Percentiles rank a stretch among this genome's conserved stretches.
Evolutionary conservation across 1,139 yeast genomes (phyloP).

Genomic region (Blastobotrys serpentis): DNA sequence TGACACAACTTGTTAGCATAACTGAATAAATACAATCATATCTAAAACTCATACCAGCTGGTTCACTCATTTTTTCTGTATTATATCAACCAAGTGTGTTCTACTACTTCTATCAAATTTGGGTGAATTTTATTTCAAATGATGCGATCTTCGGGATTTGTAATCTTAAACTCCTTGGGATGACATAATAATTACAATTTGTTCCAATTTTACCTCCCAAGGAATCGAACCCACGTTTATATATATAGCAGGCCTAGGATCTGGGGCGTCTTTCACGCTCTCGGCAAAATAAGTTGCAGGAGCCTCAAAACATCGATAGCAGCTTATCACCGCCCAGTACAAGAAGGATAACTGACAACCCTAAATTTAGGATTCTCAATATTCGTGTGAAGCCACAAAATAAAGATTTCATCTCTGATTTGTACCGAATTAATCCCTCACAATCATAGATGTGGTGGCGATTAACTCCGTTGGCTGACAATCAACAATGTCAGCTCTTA

Average conservation of each 20-base stretch:
- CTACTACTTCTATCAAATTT: no score
- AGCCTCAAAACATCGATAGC: not conserved
- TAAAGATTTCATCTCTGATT: not conserved
- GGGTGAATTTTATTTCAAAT: no score
- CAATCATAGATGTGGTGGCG: slow-evolving; percentile 10
- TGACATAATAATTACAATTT: not conserved
- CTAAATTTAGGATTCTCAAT: no score
- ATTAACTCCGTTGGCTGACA: slow-evolving; percentile 9
- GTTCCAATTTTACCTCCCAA: not conserved
- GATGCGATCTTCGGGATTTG: not conserved
- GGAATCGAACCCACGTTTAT: not conserved
- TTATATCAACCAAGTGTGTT: no score
- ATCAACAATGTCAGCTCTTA: slow-evolving; percentile 40
- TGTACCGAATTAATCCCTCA: no score
- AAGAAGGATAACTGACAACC: no score
- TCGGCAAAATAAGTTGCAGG: not conserved
- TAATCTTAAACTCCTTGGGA: no score
- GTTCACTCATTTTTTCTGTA: slow-evolving; percentile 10
- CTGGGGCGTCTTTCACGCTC: not conserved
- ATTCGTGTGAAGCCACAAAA: no score
- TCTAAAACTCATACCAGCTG: slow-evolving; percentile 4
- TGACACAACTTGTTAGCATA: not conserved
- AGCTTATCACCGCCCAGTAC: no score
- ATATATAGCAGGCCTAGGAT: not conserved
- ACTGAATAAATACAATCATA: not conserved